phyloP scores from a whole-genome alignment of 805 yeast genomes.

The Sugiyamaella chiloensis region DNA sequence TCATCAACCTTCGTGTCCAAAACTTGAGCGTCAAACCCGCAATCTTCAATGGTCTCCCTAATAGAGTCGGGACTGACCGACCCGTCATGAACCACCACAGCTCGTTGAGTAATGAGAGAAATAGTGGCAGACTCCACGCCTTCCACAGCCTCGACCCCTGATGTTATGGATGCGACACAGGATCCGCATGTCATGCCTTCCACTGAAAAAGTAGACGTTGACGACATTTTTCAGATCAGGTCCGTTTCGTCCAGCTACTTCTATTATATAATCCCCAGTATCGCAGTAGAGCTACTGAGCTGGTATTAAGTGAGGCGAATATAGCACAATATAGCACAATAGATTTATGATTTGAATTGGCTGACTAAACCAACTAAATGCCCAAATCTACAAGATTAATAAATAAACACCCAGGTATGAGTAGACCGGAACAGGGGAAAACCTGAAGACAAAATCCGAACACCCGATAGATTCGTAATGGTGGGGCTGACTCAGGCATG shows the following conservation, averaged over 20 bases:
- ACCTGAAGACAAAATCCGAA: no score
- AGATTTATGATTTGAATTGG: no score
- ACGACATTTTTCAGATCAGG: no score
- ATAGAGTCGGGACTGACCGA: constrained; percentile 38
- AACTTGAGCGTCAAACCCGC: constrained; percentile 62
- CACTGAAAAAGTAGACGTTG: constrained; percentile 32
- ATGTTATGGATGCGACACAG: constrained; percentile 67
- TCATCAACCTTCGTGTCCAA: constrained; percentile 18
- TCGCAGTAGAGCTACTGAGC: no score
- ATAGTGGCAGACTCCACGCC: constrained; percentile 59
- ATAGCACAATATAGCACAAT: no score
- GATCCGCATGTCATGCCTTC: constrained; percentile 92
- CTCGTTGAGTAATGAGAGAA: constrained; percentile 75
- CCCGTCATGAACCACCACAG: constrained; percentile 50
- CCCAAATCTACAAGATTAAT: no score
- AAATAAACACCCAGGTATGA: no score
- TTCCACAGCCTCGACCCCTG: constrained; percentile 45
- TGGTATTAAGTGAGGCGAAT: no score
- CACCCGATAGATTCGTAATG: not conserved
- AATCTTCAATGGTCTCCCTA: constrained; percentile 60
- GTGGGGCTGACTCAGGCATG: not conserved
- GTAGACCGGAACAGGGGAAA: no score
- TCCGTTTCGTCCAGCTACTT: no score
- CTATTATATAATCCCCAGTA: no score
- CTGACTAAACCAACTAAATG: no score